Evolutionary conservation across 345 rosid genomes (phyloP).

Genomic region (Gossypium stocksii): DNA sequence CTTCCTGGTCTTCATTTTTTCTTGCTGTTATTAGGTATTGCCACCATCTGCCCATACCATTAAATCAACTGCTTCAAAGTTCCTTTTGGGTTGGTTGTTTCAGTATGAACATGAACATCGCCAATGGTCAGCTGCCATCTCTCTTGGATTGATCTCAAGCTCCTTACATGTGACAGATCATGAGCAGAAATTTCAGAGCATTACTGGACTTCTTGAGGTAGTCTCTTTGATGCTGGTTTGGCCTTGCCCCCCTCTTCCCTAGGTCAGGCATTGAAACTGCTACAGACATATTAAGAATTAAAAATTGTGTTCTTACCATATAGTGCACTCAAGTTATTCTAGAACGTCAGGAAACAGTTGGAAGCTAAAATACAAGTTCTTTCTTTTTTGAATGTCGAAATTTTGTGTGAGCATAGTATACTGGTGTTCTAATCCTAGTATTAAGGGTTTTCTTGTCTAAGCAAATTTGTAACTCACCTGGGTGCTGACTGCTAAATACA

Average conservation of each 20-base stretch:
- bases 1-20: constrained; percentile 5
- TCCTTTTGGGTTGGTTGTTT: constrained; percentile 71
- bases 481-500: neutral
- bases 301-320: neutral
- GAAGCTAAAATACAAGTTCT: neutral
- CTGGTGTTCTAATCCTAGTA: neutral
- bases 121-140: constrained; percentile 92
- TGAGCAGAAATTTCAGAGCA: constrained; percentile 67
- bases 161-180: constrained; percentile 79
- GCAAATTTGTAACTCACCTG: neutral
- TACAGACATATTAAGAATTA: neutral
- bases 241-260: neutral
- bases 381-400: neutral
- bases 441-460: neutral
- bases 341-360: neutral
- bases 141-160: constrained; percentile 82
- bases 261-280: neutral
- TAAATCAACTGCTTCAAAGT: constrained; percentile 74
- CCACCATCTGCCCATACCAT: constrained; percentile 76
- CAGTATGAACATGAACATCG: constrained; percentile 85
- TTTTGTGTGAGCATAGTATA: neutral
- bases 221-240: constrained; percentile 13
- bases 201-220: constrained; percentile 78
- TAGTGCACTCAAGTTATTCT: neutral
- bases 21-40: constrained; percentile 52